A percentile compares a stretch with the other conserved stretches of the same genome.
phyloP scores from a whole-genome alignment of 2,329 filamentous ascomycete species.

The Malbranchea cinnamomea region DNA sequence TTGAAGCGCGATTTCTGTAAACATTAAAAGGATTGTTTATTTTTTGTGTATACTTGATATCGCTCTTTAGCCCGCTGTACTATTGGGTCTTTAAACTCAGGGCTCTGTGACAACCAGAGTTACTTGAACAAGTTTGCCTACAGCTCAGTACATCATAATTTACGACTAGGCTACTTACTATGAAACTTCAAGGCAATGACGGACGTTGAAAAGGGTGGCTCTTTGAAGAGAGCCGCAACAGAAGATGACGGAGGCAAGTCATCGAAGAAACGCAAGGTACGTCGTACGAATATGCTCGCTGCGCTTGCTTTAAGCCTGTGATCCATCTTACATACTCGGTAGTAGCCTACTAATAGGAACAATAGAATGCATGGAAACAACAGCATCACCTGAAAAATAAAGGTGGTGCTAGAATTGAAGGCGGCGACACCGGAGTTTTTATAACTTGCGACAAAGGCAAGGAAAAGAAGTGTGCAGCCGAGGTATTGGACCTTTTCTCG shows the following conservation, averaged over 20 bases:
- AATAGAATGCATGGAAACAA: slow-evolving; percentile 17
- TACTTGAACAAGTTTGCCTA: too few species aligned
- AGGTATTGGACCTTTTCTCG: slow-evolving; percentile 42
- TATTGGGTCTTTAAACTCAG: too few species aligned
- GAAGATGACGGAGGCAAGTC: slow-evolving; percentile 12
- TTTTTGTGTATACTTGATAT: too few species aligned
- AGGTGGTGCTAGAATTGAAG: slow-evolving; percentile 19
- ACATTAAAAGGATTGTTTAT: too few species aligned
- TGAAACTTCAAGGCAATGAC: too few species aligned
- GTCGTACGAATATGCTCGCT: slow-evolving; percentile 1
- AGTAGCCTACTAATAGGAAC: slow-evolving; percentile 12
- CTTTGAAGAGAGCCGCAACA: slow-evolving; percentile 22
- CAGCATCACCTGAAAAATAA: slow-evolving; percentile 6
- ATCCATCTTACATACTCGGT: neutral
- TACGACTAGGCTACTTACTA: too few species aligned
- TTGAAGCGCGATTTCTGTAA: too few species aligned
- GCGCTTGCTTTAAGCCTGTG: neutral
- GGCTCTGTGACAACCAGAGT: too few species aligned
- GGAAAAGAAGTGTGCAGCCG: slow-evolving; percentile 44
- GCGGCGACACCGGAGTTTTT: slow-evolving; percentile 47
- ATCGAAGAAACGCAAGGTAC: slow-evolving; percentile 22
- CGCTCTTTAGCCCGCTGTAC: too few species aligned
- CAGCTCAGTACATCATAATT: too few species aligned
- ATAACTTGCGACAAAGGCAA: slow-evolving; percentile 47
- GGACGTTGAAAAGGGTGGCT: too few species aligned